These are phyloP conservation scores for Fagopyrum tataricum DNA, from an alignment of 148 eudicot genomes.

Conservation along the genomic window DNA sequence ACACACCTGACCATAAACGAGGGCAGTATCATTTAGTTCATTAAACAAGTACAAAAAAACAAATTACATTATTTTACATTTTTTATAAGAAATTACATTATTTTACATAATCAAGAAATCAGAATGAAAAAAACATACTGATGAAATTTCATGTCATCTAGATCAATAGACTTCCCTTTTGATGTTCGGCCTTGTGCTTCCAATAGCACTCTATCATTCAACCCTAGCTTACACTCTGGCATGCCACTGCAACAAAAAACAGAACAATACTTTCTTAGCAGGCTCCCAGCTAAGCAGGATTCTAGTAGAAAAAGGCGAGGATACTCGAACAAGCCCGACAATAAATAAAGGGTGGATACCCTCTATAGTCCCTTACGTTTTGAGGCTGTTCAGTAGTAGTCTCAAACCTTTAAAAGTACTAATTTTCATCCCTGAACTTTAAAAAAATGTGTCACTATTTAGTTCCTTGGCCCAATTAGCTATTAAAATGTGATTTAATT, in stretches of 20 bases:
- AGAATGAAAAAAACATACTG: slow-evolving; percentile 45
- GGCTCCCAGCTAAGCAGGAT: neutral
- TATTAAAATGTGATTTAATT: no score
- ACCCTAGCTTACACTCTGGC: slow-evolving; percentile 99
- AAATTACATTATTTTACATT: neutral
- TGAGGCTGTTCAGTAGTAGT: no score
- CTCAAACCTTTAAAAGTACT: no score
- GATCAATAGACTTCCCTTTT: slow-evolving; percentile 92
- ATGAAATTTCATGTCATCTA: slow-evolving; percentile 97
- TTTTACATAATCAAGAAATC: neutral
- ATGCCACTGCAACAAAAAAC: slow-evolving; percentile 70
- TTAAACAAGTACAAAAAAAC: neutral
- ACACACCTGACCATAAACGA: slow-evolving; percentile 51
- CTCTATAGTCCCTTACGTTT: no score
- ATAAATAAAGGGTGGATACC: neutral
- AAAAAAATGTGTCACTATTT: no score
- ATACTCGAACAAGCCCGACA: neutral
- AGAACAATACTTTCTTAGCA: neutral
- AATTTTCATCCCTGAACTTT: no score
- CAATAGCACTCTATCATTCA: slow-evolving; percentile 82
- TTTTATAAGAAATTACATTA: neutral
- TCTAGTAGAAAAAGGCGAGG: neutral
- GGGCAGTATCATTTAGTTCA: neutral
- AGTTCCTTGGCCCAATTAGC: no score
- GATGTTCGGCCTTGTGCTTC: slow-evolving; percentile 90